These are phyloP conservation scores for Vitis rotundifolia DNA, from an alignment of 164 flowering plant species.

Conservation along the genomic window DNA sequence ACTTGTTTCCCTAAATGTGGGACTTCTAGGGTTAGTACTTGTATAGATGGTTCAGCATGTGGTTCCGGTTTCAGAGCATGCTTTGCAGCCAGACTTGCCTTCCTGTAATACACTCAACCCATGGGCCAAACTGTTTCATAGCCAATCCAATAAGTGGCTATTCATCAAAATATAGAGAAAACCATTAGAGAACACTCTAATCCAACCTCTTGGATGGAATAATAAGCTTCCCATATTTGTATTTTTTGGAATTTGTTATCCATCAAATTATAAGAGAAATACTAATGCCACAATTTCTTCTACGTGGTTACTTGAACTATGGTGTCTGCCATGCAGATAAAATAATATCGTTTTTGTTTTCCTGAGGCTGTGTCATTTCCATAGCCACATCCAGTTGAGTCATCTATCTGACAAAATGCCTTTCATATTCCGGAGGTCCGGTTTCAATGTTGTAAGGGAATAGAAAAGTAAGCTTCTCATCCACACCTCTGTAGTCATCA, in stretches of 20 bases:
- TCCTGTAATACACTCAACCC: conserved; percentile 83
- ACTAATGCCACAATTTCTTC: conserved; percentile 96
- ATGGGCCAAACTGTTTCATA: conserved; percentile 73
- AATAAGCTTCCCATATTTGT: conserved; percentile 85
- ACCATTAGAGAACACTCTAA: background rate
- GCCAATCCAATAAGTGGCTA: background rate
- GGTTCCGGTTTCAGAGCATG: conserved; percentile 47
- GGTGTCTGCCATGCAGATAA: conserved; percentile 70
- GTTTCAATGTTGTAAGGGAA: conserved; percentile 90
- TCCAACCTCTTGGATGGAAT: conserved; percentile 78
- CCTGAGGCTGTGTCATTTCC: conserved; percentile 81
- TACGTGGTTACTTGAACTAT: conserved; percentile 62
- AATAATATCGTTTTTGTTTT: conserved; percentile 76
- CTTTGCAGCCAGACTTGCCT: conserved; percentile 45
- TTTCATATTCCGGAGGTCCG: conserved; percentile 79
- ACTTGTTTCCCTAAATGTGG: too few species aligned
- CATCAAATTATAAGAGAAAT: conserved; percentile 83
- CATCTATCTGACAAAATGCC: conserved; percentile 79
- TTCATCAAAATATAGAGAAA: background rate
- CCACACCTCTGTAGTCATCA: conserved; percentile 48
- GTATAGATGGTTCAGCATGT: conserved; percentile 37
- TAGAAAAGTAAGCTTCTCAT: conserved; percentile 61
- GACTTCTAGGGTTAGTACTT: too few species aligned
- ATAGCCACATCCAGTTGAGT: conserved; percentile 82
- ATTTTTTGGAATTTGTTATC: conserved; percentile 65